phyloP scores from a whole-genome alignment of 768 basidiomycete genomes.

The Auriscalpium vulgare region DNA sequence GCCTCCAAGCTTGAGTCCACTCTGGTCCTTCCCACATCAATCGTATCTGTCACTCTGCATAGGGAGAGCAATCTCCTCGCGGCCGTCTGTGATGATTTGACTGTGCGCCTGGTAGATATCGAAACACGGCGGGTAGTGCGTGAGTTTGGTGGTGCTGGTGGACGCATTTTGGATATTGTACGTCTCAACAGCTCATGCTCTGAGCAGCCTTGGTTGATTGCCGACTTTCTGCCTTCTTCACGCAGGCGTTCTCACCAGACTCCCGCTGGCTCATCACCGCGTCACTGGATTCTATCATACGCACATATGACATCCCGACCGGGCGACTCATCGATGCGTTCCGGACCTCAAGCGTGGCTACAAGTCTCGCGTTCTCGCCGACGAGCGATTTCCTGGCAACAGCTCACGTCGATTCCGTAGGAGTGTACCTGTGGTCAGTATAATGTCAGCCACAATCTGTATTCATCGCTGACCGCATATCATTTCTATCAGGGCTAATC shows the following conservation, averaged over 20 bases:
- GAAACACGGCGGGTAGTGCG: conserved; percentile 85
- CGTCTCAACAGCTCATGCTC: conserved; percentile 19
- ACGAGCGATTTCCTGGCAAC: conserved; percentile 95
- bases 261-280: conserved; percentile 88
- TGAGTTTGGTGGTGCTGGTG: conserved; percentile 78
- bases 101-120: conserved; percentile 81
- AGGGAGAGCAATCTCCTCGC: conserved; percentile 82
- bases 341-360: conserved; percentile 78
- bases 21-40: conserved; percentile 57
- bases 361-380: conserved; percentile 88
- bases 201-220: no score
- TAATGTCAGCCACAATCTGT: background rate
- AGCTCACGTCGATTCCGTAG: conserved; percentile 88
- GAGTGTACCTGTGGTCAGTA: conserved; percentile 87
- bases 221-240: no score
- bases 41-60: conserved; percentile 68
- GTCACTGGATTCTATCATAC: conserved; percentile 84
- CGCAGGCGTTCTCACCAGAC: conserved; percentile 88
- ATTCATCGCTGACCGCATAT: background rate
- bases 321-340: conserved; percentile 91
- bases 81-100: conserved; percentile 77
- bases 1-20: conserved; percentile 66
- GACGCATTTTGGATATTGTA: conserved; percentile 85
- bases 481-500: conserved; percentile 66
- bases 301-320: conserved; percentile 94